These are phyloP conservation scores for Clonostachys byssicola DNA, from an alignment of 2,329 filamentous ascomycete genomes.

Conservation along the genomic window DNA sequence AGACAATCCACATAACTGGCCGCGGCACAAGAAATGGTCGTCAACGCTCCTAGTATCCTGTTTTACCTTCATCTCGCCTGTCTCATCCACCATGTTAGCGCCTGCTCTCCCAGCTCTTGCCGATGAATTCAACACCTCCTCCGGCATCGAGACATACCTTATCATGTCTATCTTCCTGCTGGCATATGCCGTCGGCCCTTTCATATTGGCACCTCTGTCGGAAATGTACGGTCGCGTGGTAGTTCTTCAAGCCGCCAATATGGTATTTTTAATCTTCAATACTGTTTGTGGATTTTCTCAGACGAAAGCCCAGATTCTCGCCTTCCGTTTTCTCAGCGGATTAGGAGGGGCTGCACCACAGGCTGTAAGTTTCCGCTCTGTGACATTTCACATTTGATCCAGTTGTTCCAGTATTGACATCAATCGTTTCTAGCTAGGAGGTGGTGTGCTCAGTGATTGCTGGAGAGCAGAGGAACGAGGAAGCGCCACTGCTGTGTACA, in stretches of 20 bases:
- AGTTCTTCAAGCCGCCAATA: slow-evolving; percentile 37
- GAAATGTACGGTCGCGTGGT: slow-evolving; percentile 44
- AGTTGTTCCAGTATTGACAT: not conserved
- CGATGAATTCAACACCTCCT: slow-evolving; percentile 35
- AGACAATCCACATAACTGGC: slow-evolving; percentile 42
- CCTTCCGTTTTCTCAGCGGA: slow-evolving; percentile 44
- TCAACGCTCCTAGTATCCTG: slow-evolving; percentile 26
- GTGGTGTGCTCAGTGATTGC: slow-evolving; percentile 42
- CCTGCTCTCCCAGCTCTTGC: slow-evolving; percentile 37
- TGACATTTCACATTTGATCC: not conserved
- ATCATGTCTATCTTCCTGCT: slow-evolving; percentile 57
- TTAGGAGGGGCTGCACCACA: slow-evolving; percentile 39
- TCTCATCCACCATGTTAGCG: slow-evolving; percentile 46
- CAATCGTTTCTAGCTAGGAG: slow-evolving; percentile 24
- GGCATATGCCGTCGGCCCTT: slow-evolving; percentile 48
- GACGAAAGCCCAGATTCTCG: slow-evolving; percentile 37
- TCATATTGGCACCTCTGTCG: slow-evolving; percentile 45
- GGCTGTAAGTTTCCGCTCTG: slow-evolving; percentile 21
- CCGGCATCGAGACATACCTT: slow-evolving; percentile 38
- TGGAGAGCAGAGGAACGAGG: slow-evolving; percentile 34
- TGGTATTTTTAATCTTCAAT: slow-evolving; percentile 51
- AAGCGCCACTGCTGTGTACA: slow-evolving; percentile 21
- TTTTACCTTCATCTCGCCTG: slow-evolving; percentile 50
- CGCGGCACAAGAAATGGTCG: slow-evolving; percentile 21
- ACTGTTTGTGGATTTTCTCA: slow-evolving; percentile 45